These are phyloP conservation scores for Mycena alexandri DNA, from an alignment of 768 basidiomycete genomes.

Conservation along the genomic window DNA sequence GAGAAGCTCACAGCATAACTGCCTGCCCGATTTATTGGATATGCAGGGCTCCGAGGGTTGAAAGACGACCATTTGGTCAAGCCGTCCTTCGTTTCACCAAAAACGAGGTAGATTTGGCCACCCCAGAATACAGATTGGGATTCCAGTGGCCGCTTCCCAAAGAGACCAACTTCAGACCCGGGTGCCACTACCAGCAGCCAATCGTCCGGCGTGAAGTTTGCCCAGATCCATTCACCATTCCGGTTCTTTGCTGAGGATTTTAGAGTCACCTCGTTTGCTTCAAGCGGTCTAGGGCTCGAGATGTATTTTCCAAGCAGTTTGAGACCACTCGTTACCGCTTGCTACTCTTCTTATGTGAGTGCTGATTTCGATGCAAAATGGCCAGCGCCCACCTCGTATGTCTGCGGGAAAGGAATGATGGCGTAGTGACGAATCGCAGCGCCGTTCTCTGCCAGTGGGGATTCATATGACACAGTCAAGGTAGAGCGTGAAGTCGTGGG, in stretches of 20 bases:
- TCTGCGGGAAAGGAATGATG: slow-evolving; percentile 16
- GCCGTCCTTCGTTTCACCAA: background rate
- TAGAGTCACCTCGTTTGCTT: background rate
- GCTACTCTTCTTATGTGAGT: background rate
- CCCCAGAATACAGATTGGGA: slow-evolving; percentile 7
- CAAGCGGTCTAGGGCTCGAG: background rate
- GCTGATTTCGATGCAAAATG: background rate
- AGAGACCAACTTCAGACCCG: slow-evolving; percentile 7
- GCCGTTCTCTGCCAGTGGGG: background rate
- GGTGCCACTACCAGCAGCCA: slow-evolving; percentile 20
- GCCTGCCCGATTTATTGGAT: slow-evolving; percentile 5
- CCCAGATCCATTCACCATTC: slow-evolving; percentile 20
- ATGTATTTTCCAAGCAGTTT: slow-evolving; percentile 20
- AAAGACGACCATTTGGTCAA: slow-evolving; percentile 8
- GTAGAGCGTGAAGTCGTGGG: too few species aligned
- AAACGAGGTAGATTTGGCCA: slow-evolving; percentile 16
- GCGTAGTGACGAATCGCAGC: slow-evolving; percentile 16
- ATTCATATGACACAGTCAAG: slow-evolving; percentile 16
- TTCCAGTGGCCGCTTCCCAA: background rate
- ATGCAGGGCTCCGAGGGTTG: background rate
- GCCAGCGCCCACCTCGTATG: background rate
- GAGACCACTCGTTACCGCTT: slow-evolving; percentile 20
- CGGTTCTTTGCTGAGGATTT: background rate
- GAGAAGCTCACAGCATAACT: slow-evolving; percentile 18
- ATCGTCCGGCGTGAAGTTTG: slow-evolving; percentile 8